These are phyloP conservation scores for Cyathus striatus DNA, from an alignment of 768 basidiomycete species.

Conservation along the genomic window DNA sequence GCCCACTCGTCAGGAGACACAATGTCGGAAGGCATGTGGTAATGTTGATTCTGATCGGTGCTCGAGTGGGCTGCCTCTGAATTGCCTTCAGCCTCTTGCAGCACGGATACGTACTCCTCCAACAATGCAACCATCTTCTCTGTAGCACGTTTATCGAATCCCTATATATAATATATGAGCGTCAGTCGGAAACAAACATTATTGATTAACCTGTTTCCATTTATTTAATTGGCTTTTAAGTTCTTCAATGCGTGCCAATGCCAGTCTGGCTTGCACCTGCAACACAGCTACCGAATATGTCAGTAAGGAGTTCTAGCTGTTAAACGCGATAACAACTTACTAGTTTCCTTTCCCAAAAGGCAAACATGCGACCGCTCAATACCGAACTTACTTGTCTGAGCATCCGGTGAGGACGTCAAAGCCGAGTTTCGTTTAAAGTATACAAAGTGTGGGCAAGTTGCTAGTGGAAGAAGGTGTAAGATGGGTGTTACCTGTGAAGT, in stretches of 20 bases:
- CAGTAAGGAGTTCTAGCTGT: constrained; percentile 3
- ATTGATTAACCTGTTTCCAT: too few species aligned
- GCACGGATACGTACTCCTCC: constrained; percentile 53
- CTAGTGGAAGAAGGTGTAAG: constrained; percentile 66
- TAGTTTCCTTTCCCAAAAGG: constrained; percentile 65
- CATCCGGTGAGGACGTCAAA: constrained; percentile 29
- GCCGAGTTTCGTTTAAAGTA: constrained; percentile 66
- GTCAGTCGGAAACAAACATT: too few species aligned
- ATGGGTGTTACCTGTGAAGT: constrained; percentile 44
- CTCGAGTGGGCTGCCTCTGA: constrained; percentile 14
- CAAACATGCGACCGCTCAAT: constrained; percentile 80
- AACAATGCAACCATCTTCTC: constrained; percentile 55
- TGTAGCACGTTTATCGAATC: too few species aligned
- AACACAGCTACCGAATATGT: constrained; percentile 43
- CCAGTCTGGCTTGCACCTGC: constrained; percentile 59
- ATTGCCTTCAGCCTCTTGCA: constrained; percentile 38
- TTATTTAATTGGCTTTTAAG: constrained; percentile 26
- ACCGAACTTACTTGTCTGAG: constrained; percentile 74
- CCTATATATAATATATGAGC: too few species aligned
- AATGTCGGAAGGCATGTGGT: constrained; percentile 64
- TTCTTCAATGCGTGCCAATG: constrained; percentile 47
- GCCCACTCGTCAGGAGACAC: constrained; percentile 69
- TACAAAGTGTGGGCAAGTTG: constrained; percentile 77
- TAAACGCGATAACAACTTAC: constrained; percentile 34
- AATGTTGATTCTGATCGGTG: constrained; percentile 39